Evolutionary conservation across 202 grass and related monocot species (phyloP).

Genomic region (Schoenoplectus tabernaemontani): DNA sequence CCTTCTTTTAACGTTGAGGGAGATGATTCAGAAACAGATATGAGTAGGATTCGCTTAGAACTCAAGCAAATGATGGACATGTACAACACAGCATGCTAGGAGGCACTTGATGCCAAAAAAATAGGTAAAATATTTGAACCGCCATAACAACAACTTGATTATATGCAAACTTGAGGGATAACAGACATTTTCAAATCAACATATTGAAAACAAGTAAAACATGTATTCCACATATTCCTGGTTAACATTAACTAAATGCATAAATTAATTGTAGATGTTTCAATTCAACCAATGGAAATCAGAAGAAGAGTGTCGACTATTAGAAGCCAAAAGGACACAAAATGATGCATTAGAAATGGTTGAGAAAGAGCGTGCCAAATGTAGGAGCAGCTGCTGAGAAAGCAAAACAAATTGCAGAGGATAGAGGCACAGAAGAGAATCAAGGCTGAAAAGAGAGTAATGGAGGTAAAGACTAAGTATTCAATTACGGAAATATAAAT

Average conservation of each 20-base stretch:
- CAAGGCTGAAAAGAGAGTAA: conserved; percentile 50
- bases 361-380: conserved; percentile 54
- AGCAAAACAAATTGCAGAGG: conserved; percentile 53
- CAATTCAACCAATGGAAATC: conserved; percentile 65
- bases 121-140: conserved; percentile 28
- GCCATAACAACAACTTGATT: neutral
- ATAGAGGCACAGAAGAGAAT: conserved; percentile 71
- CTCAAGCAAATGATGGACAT: conserved; percentile 97
- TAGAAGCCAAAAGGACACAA: conserved; percentile 43
- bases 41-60: conserved; percentile 64
- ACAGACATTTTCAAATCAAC: neutral
- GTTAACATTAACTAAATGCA: neutral
- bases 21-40: conserved; percentile 74
- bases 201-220: neutral
- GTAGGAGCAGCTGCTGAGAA: conserved; percentile 61
- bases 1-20: neutral
- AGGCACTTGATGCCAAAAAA: conserved; percentile 73
- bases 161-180: neutral
- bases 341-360: conserved; percentile 44
- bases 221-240: neutral
- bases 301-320: conserved; percentile 44
- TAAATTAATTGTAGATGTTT: conserved; percentile 27
- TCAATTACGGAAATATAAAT: neutral
- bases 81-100: conserved; percentile 89
- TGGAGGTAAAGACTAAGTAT: conserved; percentile 22